Percentiles rank a stretch among this genome's conserved stretches.
phyloP scores from a whole-genome alignment of 441 rosid species.

The Adansonia grandidieri region DNA sequence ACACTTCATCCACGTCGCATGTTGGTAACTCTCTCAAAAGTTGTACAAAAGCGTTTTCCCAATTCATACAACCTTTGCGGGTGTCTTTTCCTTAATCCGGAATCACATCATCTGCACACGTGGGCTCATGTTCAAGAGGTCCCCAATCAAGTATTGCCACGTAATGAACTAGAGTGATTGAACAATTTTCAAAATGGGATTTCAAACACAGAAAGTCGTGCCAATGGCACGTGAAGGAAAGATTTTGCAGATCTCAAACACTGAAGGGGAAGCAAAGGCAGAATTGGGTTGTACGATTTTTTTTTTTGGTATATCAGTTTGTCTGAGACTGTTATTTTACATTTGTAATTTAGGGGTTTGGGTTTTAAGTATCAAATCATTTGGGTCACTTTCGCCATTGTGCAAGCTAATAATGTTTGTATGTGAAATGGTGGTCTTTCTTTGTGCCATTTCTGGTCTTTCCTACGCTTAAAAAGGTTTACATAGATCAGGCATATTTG shows the following conservation, averaged over 20 bases:
- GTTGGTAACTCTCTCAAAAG: slow-evolving; percentile 17
- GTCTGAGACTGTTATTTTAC: neutral
- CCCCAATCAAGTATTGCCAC: neutral
- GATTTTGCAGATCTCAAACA: neutral
- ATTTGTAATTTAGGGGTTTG: no score
- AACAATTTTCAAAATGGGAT: neutral
- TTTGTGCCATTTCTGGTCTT: no score
- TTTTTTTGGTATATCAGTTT: neutral
- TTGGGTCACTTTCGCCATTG: no score
- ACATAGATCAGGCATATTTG: no score
- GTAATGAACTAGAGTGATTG: neutral
- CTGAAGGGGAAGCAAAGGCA: neutral
- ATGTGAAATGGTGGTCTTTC: no score
- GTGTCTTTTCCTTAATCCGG: neutral
- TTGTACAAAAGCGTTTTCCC: neutral
- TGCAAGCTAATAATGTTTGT: no score
- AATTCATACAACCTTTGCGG: neutral
- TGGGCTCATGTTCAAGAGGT: neutral
- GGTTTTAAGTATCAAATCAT: no score
- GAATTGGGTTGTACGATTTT: neutral
- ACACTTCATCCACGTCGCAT: slow-evolving; percentile 32
- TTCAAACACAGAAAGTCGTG: neutral
- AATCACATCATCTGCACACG: neutral
- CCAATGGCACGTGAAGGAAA: neutral
- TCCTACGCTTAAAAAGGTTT: no score